Evolutionary conservation across 2,329 filamentous ascomycete genomes (phyloP).

Genomic region (Aspergillus sp.): DNA sequence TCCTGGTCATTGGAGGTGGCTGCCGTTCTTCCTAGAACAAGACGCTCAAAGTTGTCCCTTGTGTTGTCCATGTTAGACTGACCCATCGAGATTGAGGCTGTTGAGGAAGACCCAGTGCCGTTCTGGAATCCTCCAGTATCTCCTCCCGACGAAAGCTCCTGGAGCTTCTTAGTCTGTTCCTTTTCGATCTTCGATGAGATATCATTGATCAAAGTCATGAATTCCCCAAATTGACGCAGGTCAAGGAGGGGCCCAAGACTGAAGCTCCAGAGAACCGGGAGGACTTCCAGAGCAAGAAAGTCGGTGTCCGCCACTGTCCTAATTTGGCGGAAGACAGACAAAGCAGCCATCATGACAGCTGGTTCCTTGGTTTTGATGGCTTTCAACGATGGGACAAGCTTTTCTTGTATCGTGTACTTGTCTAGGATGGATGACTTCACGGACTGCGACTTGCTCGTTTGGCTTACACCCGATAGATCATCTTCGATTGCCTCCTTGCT

Average conservation of each 20-base stretch:
- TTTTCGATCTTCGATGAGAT: slow-evolving; percentile 80
- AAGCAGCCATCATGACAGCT: slow-evolving; percentile 91
- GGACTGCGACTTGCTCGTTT: slow-evolving; percentile 56
- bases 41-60: slow-evolving; percentile 79
- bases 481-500: slow-evolving; percentile 55
- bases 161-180: slow-evolving; percentile 84
- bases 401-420: slow-evolving; percentile 98
- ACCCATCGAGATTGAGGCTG: slow-evolving; percentile 26
- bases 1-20: slow-evolving; percentile 40
- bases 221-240: slow-evolving; percentile 81
- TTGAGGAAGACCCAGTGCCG: slow-evolving; percentile 29
- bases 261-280: slow-evolving; percentile 90
- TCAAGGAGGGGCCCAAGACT: slow-evolving; percentile 86
- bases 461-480: slow-evolving; percentile 70
- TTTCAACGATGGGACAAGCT: slow-evolving; percentile 85
- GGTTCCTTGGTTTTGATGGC: slow-evolving; percentile 98
- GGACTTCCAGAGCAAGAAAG: slow-evolving; percentile 86
- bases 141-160: slow-evolving; percentile 71
- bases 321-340: slow-evolving; percentile 82
- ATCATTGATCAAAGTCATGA: slow-evolving; percentile 84
- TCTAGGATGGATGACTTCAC: slow-evolving; percentile 79
- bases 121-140: slow-evolving; percentile 49
- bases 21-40: slow-evolving; percentile 73
- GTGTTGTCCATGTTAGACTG: slow-evolving; percentile 55
- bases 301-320: slow-evolving; percentile 81